Evolutionary conservation across 2,329 filamentous ascomycete species (phyloP), one percentile per base, ranked within the genome.

Genomic region (Amauroascus niger): DNA sequence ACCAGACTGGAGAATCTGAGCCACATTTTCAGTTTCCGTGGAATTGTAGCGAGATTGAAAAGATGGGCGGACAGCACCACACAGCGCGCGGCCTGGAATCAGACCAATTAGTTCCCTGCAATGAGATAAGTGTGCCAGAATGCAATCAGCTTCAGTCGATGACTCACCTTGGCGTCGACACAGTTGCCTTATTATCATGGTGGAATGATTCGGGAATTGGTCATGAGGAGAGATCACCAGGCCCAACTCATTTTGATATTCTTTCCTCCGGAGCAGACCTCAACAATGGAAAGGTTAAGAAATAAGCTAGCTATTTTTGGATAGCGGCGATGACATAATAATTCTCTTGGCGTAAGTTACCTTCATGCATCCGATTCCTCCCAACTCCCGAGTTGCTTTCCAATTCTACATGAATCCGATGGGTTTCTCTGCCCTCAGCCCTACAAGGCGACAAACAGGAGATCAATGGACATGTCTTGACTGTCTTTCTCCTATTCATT

Each of bases 161-260:
- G 11, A 65, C 70, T 62, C 53, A 72, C 70, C 65, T 55, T 72
- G 70, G 65, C 69, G 69, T 64, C 66, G 57, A 60, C 62, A 66
- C 41, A 69, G 48, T 53, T 68, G 63, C 59, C 70, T 67, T 60
- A 72, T 63, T 64, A 72, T 72, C 70, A 72, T 72, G 48, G 52
- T 67, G 65, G 47, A 43, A 8, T 59, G 50, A 8, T 33, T 50
- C 44, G 28, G 33, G 50, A 33, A 50, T 40, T 40, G 54, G 26
- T 58, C 52, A 55, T 49, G 50, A 52, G 54, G 16, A 50, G 46
- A 14, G 33, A 55, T 53, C 49, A 49, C 46, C 43, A 33, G 46
- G 33, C 22, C 13, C 14, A 28, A 40, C 22, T 37, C 22, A 28
- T 46, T 52, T 46, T 52, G 40, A 52, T 46, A 52, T 52, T 52